Evolutionary conservation across 2,329 filamentous ascomycete genomes (phyloP), one percentile per base, ranked within the genome.

Genomic region (Alternaria rosae): DNA sequence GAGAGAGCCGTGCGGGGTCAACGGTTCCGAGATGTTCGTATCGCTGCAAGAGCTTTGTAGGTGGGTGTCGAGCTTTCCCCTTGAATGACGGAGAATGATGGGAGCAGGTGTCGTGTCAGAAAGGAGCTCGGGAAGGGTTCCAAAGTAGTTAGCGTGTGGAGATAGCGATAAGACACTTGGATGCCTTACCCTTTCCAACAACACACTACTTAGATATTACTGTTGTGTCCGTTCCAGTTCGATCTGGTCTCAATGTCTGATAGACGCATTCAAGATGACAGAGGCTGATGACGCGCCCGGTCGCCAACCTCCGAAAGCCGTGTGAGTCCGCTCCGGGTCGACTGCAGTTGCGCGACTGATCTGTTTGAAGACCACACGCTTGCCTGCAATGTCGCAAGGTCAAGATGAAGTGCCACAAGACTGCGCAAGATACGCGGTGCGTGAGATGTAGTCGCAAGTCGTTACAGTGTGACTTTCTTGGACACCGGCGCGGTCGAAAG

Each of bases 401-500:
- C 35, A 38, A 38, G 35, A 38, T 38, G 35, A 38, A 38, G 35
- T 38, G 35, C 35, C 35, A 38, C 35, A 38, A 38, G 35, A 38
- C 35, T 15, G 35, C 35, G 9, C 35, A 38, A 38, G 9, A 38
- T 17, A 38, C 35, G n/a, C 35, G n/a, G 15, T 38, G 35, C 0
- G 35, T 6, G 0, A 38, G 35, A 8, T 38, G 35, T 17, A 38
- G 15, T 25, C 50, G 17, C 15, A 53, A 53, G 2, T 53, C 50
- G 12, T 26, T 53, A 1, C 50, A 53, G 21, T 53, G 50, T 21
- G 50, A 53, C 32, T 53, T 53, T 25, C 50, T 53, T 42, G 50
- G 13, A 9, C 50, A 53, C 38, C 50, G 50, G 50, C 50, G 50
- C 8, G 50, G 50, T 53, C 50, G 50, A 53, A 53, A 53, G n/a